Evolutionary conservation across 1,284 basidiomycete species (phyloP).

Genomic region (Tylopilus sp.): DNA sequence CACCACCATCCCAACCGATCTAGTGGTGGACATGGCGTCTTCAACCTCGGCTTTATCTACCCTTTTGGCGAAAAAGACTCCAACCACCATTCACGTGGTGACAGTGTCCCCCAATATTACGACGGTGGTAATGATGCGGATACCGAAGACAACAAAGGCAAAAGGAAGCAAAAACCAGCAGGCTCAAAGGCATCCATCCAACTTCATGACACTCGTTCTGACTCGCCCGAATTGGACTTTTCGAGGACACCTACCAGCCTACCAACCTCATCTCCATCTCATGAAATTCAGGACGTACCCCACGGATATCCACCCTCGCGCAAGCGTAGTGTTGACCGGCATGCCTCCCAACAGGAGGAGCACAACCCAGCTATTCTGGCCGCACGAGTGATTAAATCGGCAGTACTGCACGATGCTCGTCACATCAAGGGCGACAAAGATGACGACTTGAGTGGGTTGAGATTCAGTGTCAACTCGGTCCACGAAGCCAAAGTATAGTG

Average conservation of each 20-base stretch:
- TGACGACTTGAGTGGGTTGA: conserved; percentile 41
- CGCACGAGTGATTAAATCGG: conserved; percentile 63
- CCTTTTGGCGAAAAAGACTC: conserved; percentile 35
- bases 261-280: conserved; percentile 2
- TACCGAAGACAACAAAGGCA: conserved; percentile 28
- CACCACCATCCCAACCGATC: conserved; percentile 21
- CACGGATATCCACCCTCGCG: conserved; percentile 24
- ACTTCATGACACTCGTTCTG: conserved; percentile 6
- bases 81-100: conserved; percentile 9
- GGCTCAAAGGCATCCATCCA: neutral
- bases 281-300: conserved; percentile 3
- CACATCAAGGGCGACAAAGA: conserved; percentile 62
- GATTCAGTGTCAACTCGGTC: conserved; percentile 52
- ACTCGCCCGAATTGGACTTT: conserved; percentile 13
- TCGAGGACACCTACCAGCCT: conserved; percentile 1
- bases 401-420: conserved; percentile 70
- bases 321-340: conserved; percentile 18
- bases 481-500: conserved; percentile 61
- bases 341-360: conserved; percentile 26
- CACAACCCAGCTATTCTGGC: conserved; percentile 49
- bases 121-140: conserved; percentile 24
- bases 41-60: conserved; percentile 35
- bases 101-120: conserved; percentile 6
- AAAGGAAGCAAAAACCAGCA: conserved; percentile 29
- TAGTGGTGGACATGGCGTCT: conserved; percentile 43